Evolutionary conservation across 2,329 filamentous ascomycete species (phyloP), one percentile per base, ranked within the genome.

Genomic region (Talaromyces sp.): DNA sequence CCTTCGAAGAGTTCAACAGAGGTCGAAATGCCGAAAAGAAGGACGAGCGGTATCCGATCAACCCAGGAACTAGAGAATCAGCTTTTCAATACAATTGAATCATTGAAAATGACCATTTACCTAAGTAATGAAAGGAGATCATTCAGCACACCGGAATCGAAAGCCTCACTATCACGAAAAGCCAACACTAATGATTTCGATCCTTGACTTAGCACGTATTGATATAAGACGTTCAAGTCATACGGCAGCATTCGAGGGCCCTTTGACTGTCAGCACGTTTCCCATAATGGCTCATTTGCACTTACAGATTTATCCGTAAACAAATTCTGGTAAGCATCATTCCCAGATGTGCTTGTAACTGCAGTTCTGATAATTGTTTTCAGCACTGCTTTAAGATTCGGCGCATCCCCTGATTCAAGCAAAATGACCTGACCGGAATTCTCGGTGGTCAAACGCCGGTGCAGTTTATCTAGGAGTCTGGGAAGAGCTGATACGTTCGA

Each of bases 1-100:
- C 83, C 81, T 71, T 89, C 85, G 63, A 89, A 85, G 19, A 86
- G 81, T 57, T 87, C 86, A 11, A 86, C 80, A 2, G 86, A 87
- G 0, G 87, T 89, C n/a, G 85, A 85, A 58, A 89, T 82, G 15
- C 85, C 85, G 63, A 89, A 83, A 3, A 89, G 73, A 3, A 87
- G 75, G 2, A 86, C 81, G 65, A 89, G 85, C 0, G 86, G 85
- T 61, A 89, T 84, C 33, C 87, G 84, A 70, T 87, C 84, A 54
- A 82, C 77, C 87, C 87, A 89, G 19, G 82, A 85, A 67, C 84
- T 85, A 66, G n/a, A 56, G 49, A 57, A 69, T 41, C 19, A 49
- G 11, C 6, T 56, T 33, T 27, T 19, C 13, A 39, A 10, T 9
- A 8, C 17, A 35, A n/a, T 25, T 7, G n/a, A 31, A 35, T 31